These are phyloP conservation scores for Penicillium hesseltinei DNA, from an alignment of 2,329 filamentous ascomycete genomes.

Conservation along the genomic window DNA sequence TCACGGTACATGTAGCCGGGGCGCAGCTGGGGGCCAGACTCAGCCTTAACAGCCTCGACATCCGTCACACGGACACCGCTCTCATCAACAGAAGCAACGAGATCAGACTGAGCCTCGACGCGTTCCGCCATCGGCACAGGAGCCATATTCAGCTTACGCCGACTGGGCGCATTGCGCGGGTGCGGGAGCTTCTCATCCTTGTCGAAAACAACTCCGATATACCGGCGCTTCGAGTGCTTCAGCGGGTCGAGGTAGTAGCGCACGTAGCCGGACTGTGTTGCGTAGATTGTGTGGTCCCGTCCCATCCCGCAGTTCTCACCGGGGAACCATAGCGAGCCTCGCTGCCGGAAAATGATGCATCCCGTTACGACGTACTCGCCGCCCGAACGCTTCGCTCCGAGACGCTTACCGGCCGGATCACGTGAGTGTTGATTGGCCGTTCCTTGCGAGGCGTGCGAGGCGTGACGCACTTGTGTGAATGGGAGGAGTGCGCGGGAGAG, in stretches of 20 bases:
- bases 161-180: slow-evolving; percentile 68
- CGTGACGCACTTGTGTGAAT: slow-evolving; percentile 55
- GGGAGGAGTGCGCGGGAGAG: slow-evolving; percentile 34
- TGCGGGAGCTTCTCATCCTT: slow-evolving; percentile 77
- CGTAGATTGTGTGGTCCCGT: slow-evolving; percentile 93
- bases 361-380: slow-evolving; percentile 93
- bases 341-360: slow-evolving; percentile 97
- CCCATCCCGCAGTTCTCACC: slow-evolving; percentile 96
- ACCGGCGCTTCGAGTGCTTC: slow-evolving; percentile 80
- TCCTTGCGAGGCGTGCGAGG: slow-evolving; percentile 64
- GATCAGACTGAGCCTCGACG: slow-evolving; percentile 23
- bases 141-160: slow-evolving; percentile 73
- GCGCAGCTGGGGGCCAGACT: slow-evolving; percentile 42
- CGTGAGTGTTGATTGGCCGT: slow-evolving; percentile 65
- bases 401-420: slow-evolving; percentile 74
- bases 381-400: slow-evolving; percentile 90
- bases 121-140: slow-evolving; percentile 43
- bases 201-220: slow-evolving; percentile 89
- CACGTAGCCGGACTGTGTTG: slow-evolving; percentile 82
- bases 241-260: slow-evolving; percentile 92
- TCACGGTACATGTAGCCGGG: slow-evolving; percentile 64
- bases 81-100: slow-evolving; percentile 26
- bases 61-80: slow-evolving; percentile 25
- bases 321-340: slow-evolving; percentile 89
- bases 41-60: slow-evolving; percentile 26